Percentiles rank a stretch among this genome's conserved stretches.
Conservation (phyloP, 345 rosid species). For the Gossypium thurberi region DNA sequence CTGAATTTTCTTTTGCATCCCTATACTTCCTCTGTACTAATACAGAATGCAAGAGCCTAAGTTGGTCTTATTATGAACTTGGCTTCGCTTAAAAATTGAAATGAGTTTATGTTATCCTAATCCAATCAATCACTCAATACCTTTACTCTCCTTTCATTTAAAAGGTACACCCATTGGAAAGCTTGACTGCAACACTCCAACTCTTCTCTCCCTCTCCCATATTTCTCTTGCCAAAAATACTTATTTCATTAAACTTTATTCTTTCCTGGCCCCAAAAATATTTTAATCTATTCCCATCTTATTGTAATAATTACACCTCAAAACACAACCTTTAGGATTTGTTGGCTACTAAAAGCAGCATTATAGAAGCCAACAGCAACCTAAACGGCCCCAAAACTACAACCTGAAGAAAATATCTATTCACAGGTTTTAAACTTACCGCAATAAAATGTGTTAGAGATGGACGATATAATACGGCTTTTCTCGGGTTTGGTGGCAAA, state of each 20-base stretch:
- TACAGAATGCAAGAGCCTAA: not conserved
- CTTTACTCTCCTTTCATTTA: not conserved
- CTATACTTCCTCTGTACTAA: not conserved
- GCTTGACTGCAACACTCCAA: not conserved
- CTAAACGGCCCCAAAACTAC: not conserved
- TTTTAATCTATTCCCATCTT: not conserved
- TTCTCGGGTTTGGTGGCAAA: slow-evolving; percentile 80
- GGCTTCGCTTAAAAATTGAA: not conserved
- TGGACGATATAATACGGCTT: slow-evolving; percentile 82
- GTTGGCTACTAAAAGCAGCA: not conserved
- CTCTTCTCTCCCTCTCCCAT: not conserved
- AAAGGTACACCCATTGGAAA: not conserved
- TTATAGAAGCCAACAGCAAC: not conserved
- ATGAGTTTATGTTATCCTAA: not conserved
- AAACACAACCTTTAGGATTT: not conserved
- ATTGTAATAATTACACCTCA: no score
- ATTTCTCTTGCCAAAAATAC: not conserved
- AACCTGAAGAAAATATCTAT: not conserved
- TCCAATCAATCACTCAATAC: not conserved
- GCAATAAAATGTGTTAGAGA: slow-evolving; percentile 84
- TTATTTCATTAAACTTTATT: not conserved
- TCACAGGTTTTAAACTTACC: slow-evolving; percentile 40
- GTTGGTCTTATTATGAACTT: not conserved
- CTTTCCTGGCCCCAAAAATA: not conserved
- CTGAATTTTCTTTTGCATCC: not conserved